A percentile compares a stretch with the other conserved stretches of the same genome.
Conservation (phyloP, 225 moss, liverwort and hornwort species). For the Ulota crispa region DNA sequence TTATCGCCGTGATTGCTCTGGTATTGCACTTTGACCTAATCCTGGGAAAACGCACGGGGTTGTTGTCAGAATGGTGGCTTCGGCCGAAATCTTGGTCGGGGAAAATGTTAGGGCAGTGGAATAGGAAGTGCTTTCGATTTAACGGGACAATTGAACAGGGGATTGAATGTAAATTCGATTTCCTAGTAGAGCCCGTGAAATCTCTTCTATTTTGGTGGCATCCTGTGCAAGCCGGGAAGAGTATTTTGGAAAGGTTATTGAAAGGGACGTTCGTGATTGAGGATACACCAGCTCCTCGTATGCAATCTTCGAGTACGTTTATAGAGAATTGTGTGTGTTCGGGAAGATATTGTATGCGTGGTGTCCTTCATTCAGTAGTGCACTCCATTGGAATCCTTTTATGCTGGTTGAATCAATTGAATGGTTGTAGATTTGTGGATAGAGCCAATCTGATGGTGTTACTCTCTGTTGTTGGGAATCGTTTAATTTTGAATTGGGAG, state of each 20-base stretch:
- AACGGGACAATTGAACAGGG: not conserved
- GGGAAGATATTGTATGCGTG: not conserved
- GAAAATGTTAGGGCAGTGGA: not conserved
- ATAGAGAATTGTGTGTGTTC: not conserved
- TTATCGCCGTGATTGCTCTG: constrained; percentile 86
- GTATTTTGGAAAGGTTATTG: not conserved
- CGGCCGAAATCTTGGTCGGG: not conserved
- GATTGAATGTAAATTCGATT: not conserved
- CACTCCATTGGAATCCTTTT: not conserved
- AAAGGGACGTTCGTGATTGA: not conserved
- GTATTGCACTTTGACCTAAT: constrained; percentile 48
- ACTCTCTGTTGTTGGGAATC: not conserved
- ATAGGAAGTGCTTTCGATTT: not conserved
- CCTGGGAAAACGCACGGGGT: not conserved
- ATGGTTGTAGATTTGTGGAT: not conserved
- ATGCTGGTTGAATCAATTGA: not conserved
- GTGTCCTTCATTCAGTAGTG: too few relatives aligned
- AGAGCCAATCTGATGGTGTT: not conserved
- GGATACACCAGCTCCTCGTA: not conserved
- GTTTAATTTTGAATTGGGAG: not conserved
- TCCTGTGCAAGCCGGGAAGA: not conserved
- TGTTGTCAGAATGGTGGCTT: not conserved
- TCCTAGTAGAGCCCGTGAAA: not conserved
- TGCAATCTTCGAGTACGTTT: not conserved
- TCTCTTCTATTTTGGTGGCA: not conserved